Base-by-base conservation (phyloP, 805 yeast genomes). In the Peterozyma toletana region DNA sequence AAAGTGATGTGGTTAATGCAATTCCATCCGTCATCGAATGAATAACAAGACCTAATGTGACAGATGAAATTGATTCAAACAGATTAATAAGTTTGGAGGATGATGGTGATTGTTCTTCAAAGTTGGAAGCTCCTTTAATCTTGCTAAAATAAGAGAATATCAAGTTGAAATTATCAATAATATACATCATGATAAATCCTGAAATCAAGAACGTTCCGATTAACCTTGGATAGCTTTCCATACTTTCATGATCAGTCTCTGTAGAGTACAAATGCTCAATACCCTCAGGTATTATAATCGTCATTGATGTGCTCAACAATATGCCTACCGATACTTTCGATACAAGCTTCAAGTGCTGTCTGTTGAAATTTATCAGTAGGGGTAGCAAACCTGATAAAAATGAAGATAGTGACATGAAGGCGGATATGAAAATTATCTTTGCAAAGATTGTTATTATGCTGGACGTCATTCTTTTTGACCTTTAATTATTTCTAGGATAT, bases 1-100 rank as follows among this genome's bases (percentile, higher is more conserved):
- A 37, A 2, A 60, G 67, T 1, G 83, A 70, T 0, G 88, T 74
- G 0, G 89, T 88, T 33, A 85, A 63, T 0, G 88, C 82, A 6
- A 85, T 64, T 1, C 95, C 95, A 53, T 85, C 95, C 2, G 86
- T 77, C 2, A 78, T 53, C 1, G 86, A 76, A 54, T 85, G 95
- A 13, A 84, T 65, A 1, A 83, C 55, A 11, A 85, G 64, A 0
- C 89, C 88, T 3, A 83, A 51, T 0, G 86, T 75, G 9, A 40
- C 21, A 9, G 47, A 36, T 13, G 47, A 44, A 40, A 18, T 40
- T 21, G 42, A 33, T 7, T 33, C 7, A 30, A n/a, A 18, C 14
- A 6, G 9, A 16, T 17, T 30, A 14, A 29, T 17, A 13, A 15
- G 30, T 5, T 15, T 9, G 11, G 14, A 13, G 3, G 34, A 13